phyloP scores from a whole-genome alignment of 2,329 filamentous ascomycete genomes.

The Epichloe typhina region DNA sequence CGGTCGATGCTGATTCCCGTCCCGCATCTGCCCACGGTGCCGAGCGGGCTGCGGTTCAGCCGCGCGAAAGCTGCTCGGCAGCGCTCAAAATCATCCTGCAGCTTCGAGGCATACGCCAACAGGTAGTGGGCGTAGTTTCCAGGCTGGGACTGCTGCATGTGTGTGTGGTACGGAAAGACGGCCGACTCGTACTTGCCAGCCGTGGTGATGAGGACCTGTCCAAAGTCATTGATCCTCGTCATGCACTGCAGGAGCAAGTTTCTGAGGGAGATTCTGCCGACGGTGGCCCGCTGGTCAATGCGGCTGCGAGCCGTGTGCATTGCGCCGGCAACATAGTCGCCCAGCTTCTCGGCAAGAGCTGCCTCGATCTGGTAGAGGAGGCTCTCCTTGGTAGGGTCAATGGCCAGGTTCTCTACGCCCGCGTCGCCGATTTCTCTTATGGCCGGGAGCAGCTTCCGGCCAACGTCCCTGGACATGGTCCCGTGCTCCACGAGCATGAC shows the following conservation, averaged over 20 bases:
- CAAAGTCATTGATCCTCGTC: background rate
- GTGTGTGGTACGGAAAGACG: conserved; percentile 7
- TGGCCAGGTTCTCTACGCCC: background rate
- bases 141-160: conserved; percentile 9
- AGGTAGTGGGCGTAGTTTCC: conserved; percentile 7
- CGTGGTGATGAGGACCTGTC: conserved; percentile 2
- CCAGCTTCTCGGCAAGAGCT: background rate
- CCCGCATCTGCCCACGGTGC: background rate
- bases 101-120: background rate
- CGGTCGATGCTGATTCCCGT: background rate
- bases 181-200: background rate
- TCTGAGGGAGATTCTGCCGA: conserved; percentile 6
- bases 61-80: background rate
- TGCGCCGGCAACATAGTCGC: conserved; percentile 7
- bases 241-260: conserved; percentile 4
- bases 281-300: conserved; percentile 8
- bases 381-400: background rate
- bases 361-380: background rate
- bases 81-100: background rate
- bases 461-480: background rate
- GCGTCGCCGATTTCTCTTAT: background rate
- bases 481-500: conserved; percentile 8
- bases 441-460: background rate
- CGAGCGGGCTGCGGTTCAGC: background rate
- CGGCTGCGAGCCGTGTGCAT: conserved; percentile 8